Conservation (phyloP, 345 rosid genomes). For the Eucalyptus curtisii region DNA sequence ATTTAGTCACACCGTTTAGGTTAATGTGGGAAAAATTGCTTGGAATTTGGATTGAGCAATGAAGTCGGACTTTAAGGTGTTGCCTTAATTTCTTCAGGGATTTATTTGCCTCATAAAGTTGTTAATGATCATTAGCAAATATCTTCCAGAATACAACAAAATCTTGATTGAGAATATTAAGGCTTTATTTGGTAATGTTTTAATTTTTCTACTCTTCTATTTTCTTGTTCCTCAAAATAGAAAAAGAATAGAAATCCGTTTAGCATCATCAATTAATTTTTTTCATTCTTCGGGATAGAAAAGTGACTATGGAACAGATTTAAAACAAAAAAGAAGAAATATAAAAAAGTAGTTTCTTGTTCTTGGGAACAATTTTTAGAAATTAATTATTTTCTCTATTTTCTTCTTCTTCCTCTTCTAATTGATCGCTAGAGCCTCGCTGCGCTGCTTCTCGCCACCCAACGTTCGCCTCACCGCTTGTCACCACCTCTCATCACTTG, state of each 20-base stretch:
- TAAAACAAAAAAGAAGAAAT: too few relatives aligned
- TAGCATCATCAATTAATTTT: accelerated
- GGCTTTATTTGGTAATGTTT: too few relatives aligned
- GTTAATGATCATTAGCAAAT: accelerated
- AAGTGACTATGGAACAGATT: accelerated
- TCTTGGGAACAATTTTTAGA: accelerated
- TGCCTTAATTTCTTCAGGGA: too few relatives aligned
- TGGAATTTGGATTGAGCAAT: too few relatives aligned
- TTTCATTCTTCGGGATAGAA: accelerated
- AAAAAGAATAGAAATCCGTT: accelerated
- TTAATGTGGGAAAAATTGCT: background rate
- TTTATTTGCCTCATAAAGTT: too few relatives aligned
- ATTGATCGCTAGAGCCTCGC: accelerated
- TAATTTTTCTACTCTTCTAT: too few relatives aligned
- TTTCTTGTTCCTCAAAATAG: too few relatives aligned
- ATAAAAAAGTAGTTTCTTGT: accelerated
- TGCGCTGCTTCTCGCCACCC: accelerated
- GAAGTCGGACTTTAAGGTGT: too few relatives aligned
- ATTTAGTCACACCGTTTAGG: background rate
- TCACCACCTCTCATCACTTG: accelerated
- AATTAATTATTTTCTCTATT: too few relatives aligned
- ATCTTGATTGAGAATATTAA: too few relatives aligned
- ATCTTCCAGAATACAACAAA: accelerated
- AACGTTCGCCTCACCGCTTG: accelerated
- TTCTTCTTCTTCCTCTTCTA: too few relatives aligned